Base-by-base conservation (phyloP, 2,329 filamentous ascomycete species). In the Plectosphaerella plurivora region DNA sequence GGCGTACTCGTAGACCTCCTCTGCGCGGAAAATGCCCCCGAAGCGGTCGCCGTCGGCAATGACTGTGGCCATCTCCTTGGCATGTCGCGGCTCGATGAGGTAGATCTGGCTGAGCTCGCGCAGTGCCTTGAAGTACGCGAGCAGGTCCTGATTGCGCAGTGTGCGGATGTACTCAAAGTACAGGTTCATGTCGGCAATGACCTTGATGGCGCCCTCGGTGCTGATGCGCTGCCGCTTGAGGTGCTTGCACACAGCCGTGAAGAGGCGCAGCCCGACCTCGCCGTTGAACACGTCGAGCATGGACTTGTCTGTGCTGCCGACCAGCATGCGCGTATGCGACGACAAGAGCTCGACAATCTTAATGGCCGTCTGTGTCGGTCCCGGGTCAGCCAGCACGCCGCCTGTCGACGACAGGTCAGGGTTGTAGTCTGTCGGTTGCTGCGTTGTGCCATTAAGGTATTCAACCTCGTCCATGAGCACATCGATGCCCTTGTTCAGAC, bases 241-340 rank as follows among this genome's bases (percentile, higher is more conserved):
- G 71, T 99, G 94, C 73, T 99, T 99, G 79, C 93, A 97, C 49
- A 99, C 78, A 16, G 90, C 88, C 18, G 88, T 86, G 72, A 97
- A 99, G 50, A 99, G 81, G 24, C 94, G 88, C 57, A 97, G 81
- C 1, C 94, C 94, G 24, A 99, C 93, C 73, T 99, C 94, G 70
- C 94, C 91, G 68, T 96, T 97, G 78, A 99, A 99, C 14, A 99
- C 94, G 65, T 99, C 94, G 24, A 99, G 85, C 79, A 96, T 96
- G 56, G 90, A 93, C 76, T 99, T 99, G 67, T 99, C 94, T 1
- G 93, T 97, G 66, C 90, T 96, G 56, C 94, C 94, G 4, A 89
- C 83, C 12, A 99, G 79, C 91, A 99, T 97, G 65, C 82, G 84
- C 2, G 92, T 97, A 68, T 99, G 94, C 15, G 87, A 87, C 20